phyloP scores from a whole-genome alignment of 495 filamentous ascomycete species.

The Tricharina praecox region DNA sequence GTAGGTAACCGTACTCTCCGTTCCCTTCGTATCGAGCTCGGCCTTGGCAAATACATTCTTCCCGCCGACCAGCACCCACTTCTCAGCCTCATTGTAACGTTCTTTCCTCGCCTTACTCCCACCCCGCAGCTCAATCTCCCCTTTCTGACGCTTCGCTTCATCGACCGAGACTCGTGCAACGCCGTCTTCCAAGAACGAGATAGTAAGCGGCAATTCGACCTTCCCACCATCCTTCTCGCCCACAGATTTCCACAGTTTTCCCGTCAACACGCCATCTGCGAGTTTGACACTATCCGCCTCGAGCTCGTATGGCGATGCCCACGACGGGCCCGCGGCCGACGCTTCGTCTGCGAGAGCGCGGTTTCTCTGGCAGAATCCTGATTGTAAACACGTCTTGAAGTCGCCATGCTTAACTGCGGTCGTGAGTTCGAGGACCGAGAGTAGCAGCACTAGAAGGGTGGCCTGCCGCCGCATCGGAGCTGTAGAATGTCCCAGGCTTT shows the following conservation, averaged over 20 bases:
- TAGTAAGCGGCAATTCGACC: constrained; percentile 60
- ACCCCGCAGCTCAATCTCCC: constrained; percentile 73
- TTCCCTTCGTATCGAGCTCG: constrained; percentile 33
- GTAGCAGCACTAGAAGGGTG: background rate
- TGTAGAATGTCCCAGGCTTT: background rate
- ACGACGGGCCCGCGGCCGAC: constrained; percentile 42
- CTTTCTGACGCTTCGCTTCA: constrained; percentile 74
- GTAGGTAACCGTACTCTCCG: constrained; percentile 60
- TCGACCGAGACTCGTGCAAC: constrained; percentile 73
- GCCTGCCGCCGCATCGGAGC: constrained; percentile 2
- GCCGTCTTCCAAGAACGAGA: constrained; percentile 79
- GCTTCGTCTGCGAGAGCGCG: constrained; percentile 71
- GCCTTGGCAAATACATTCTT: constrained; percentile 51
- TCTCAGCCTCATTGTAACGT: constrained; percentile 76
- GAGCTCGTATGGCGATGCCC: constrained; percentile 70
- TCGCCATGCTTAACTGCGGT: constrained; percentile 82
- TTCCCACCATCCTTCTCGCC: constrained; percentile 39
- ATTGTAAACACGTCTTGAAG: constrained; percentile 89
- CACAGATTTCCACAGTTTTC: constrained; percentile 58
- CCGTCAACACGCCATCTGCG: constrained; percentile 63
- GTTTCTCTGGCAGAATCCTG: constrained; percentile 92
- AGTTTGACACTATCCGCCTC: constrained; percentile 52
- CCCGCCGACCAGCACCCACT: constrained; percentile 74
- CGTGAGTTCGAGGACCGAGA: constrained; percentile 24
- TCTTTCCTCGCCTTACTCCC: constrained; percentile 74